These are phyloP conservation scores for Prunus campanulata DNA, from an alignment of 306 rosid genomes.

Conservation along the genomic window DNA sequence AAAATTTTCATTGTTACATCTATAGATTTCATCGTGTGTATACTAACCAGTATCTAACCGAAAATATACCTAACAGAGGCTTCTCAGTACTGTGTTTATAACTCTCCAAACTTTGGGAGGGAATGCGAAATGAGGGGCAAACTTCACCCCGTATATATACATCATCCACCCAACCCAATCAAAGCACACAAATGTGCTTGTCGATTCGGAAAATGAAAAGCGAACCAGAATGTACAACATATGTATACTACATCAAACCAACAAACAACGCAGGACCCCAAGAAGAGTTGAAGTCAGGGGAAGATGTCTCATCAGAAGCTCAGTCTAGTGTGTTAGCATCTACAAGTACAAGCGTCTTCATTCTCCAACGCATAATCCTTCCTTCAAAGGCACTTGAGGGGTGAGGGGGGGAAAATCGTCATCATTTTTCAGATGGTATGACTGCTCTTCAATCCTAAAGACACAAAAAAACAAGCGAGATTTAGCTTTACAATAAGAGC, in stretches of 20 bases:
- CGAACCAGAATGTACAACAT: constrained; percentile 3
- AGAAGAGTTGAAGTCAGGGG: background rate
- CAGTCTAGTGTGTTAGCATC: constrained; percentile 12
- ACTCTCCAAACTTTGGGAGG: constrained; percentile 10
- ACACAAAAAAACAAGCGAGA: background rate
- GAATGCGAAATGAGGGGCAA: constrained; percentile 3
- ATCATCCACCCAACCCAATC: constrained; percentile 12
- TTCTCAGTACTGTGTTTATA: background rate
- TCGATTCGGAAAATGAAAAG: background rate
- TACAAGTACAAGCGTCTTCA: background rate
- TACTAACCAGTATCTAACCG: constrained; percentile 9
- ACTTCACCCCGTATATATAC: constrained; percentile 14
- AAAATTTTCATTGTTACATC: constrained; percentile 4
- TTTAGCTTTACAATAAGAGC: constrained; percentile 32
- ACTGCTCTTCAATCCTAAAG: constrained; percentile 29
- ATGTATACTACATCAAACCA: background rate
- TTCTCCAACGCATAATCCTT: constrained; percentile 6
- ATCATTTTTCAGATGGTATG: constrained; percentile 38
- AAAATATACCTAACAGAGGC: background rate
- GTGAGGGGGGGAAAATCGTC: constrained; percentile 45
- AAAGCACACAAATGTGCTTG: background rate
- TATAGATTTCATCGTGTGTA: background rate
- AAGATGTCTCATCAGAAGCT: background rate
- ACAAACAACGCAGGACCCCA: background rate
- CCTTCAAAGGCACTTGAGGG: constrained; percentile 17